Percentiles rank a stretch among this genome's conserved stretches.
Evolutionary conservation across 2,329 filamentous ascomycete genomes (phyloP).

Genomic region (Aspergillus texensis): DNA sequence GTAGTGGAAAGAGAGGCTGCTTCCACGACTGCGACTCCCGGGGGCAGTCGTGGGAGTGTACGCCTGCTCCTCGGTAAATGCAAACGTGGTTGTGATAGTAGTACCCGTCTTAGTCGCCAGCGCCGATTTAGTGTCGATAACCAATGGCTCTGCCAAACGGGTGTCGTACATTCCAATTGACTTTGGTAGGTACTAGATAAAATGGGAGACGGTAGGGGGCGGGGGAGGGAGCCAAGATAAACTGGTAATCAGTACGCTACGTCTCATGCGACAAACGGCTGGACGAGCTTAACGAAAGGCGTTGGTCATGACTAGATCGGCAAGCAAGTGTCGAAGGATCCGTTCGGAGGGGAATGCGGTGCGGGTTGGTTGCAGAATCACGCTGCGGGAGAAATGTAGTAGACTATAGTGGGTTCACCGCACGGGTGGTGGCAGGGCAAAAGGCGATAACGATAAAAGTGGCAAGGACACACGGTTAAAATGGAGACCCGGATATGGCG

Average conservation of each 20-base stretch:
- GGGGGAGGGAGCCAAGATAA: constrained; percentile 1
- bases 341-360: constrained; percentile 7
- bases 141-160: constrained; percentile 36
- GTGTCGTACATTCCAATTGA: constrained; percentile 37
- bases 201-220: background rate
- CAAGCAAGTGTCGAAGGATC: constrained; percentile 8
- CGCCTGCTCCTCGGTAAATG: constrained; percentile 45
- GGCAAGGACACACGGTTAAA: constrained; percentile 4
- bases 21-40: constrained; percentile 34
- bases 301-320: constrained; percentile 26
- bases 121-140: constrained; percentile 35
- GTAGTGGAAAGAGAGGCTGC: constrained; percentile 32
- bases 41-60: constrained; percentile 33
- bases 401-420: constrained; percentile 8
- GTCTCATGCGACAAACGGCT: constrained; percentile 23
- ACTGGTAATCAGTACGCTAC: constrained; percentile 14
- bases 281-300: constrained; percentile 24
- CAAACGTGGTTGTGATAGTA: constrained; percentile 45
- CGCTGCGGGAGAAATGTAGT: constrained; percentile 13
- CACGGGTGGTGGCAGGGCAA: constrained; percentile 11
- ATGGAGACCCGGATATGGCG: background rate
- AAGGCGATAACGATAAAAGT: constrained; percentile 10
- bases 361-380: constrained; percentile 17
- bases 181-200: constrained; percentile 1
- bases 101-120: constrained; percentile 40